Evolutionary conservation across 1,284 basidiomycete species (phyloP).

Genomic region (Inonotus obliquus): DNA sequence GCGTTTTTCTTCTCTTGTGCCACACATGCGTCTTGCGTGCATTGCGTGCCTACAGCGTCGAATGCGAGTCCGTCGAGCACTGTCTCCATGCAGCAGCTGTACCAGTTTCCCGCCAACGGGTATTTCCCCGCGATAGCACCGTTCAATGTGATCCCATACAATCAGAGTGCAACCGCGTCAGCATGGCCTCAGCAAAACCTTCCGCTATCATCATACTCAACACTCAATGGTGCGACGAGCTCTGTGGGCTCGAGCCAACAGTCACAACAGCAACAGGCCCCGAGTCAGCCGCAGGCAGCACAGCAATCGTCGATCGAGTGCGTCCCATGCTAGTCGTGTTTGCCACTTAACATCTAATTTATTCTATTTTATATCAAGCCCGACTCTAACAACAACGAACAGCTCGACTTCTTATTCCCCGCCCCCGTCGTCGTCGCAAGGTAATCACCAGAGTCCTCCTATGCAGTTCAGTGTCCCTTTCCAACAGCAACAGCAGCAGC

Average conservation of each 20-base stretch:
- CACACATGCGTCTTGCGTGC: not conserved
- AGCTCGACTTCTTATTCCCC: constrained; percentile 10
- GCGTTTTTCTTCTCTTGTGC: not conserved
- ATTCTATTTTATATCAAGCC: not conserved
- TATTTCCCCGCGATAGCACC: constrained; percentile 40
- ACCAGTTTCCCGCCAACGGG: constrained; percentile 31
- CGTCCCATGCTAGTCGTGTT: not conserved
- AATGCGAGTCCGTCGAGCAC: constrained; percentile 7
- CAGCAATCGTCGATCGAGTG: constrained; percentile 29
- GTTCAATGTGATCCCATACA: constrained; percentile 50
- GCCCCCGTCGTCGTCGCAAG: constrained; percentile 7
- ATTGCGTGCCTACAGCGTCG: constrained; percentile 8
- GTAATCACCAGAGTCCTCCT: constrained; percentile 19
- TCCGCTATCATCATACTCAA: constrained; percentile 69
- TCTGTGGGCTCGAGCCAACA: constrained; percentile 25
- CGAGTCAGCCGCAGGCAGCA: constrained; percentile 19
- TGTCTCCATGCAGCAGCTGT: constrained; percentile 15
- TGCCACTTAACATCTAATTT: not conserved
- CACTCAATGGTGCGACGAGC: constrained; percentile 65
- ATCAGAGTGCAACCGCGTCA: constrained; percentile 27
- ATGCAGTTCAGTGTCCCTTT: constrained; percentile 26
- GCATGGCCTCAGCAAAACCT: constrained; percentile 45
- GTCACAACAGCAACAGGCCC: constrained; percentile 29
- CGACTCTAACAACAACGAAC: constrained; percentile 12
- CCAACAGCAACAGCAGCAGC: constrained; percentile 29